Conservation (phyloP, 2,329 filamentous ascomycete genomes). For the Lasiodiplodia theobromae region DNA sequence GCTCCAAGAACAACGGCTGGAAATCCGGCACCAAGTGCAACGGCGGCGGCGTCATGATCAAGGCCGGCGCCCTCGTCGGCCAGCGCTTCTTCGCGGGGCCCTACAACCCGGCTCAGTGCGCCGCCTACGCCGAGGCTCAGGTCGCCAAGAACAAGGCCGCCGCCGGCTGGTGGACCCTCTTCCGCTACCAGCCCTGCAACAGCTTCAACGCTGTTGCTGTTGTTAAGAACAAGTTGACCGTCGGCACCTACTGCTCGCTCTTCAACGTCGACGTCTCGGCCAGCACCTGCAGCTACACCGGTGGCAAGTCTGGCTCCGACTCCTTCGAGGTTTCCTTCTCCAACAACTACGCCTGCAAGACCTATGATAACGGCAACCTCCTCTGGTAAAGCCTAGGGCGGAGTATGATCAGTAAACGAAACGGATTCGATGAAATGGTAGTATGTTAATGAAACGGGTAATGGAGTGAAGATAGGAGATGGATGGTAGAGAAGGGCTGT, state of each 20-base stretch:
- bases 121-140: constrained; percentile 36
- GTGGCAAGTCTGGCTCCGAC: constrained; percentile 7
- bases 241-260: constrained; percentile 39
- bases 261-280: constrained; percentile 16
- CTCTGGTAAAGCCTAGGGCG: not conserved
- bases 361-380: not conserved
- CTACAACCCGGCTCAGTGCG: constrained; percentile 43
- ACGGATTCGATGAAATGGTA: not conserved
- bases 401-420: too few relatives aligned
- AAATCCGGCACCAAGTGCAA: constrained; percentile 33
- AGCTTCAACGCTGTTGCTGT: constrained; percentile 46
- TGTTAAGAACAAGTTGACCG: constrained; percentile 35
- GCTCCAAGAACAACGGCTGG: constrained; percentile 17
- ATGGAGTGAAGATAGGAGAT: not conserved
- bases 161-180: constrained; percentile 10
- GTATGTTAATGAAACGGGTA: not conserved
- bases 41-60: constrained; percentile 40
- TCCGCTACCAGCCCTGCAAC: constrained; percentile 37
- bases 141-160: constrained; percentile 13
- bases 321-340: constrained; percentile 4
- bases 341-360: constrained; percentile 18
- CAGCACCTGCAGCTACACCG: constrained; percentile 1
- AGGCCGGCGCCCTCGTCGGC: constrained; percentile 41
- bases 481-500: not conserved
- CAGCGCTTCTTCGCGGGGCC: constrained; percentile 39